Percentiles rank a stretch among this genome's conserved stretches.
Evolutionary conservation across 2,329 filamentous ascomycete genomes (phyloP).

Genomic region (Colletotrichum sp.): DNA sequence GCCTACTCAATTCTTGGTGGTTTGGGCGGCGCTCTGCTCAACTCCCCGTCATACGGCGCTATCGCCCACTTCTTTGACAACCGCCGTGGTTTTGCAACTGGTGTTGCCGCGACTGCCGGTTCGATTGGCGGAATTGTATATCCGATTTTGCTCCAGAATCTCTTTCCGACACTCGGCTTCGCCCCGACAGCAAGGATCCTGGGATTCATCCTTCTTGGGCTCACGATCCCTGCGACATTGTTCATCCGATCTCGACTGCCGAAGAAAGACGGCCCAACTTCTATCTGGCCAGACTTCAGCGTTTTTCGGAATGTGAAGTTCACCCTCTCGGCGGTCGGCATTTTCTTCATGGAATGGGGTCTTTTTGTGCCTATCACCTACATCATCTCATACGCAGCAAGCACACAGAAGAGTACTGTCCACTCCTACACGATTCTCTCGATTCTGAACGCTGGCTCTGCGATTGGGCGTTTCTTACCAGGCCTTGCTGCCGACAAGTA

Average conservation of each 20-base stretch:
- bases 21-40: conserved; percentile 75
- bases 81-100: conserved; percentile 78
- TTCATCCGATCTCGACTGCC: conserved; percentile 61
- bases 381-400: conserved; percentile 73
- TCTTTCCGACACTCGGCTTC: conserved; percentile 53
- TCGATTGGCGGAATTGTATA: conserved; percentile 74
- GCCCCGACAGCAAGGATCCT: conserved; percentile 55
- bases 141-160: conserved; percentile 49
- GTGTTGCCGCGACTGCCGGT: conserved; percentile 78
- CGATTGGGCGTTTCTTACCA: conserved; percentile 77
- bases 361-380: conserved; percentile 79
- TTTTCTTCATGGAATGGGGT: conserved; percentile 75
- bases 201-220: conserved; percentile 52
- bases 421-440: conserved; percentile 80
- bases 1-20: conserved; percentile 77
- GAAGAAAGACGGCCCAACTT: conserved; percentile 45
- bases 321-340: conserved; percentile 62
- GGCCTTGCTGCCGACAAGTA: conserved; percentile 77
- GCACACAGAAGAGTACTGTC: conserved; percentile 60
- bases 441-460: conserved; percentile 79
- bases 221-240: conserved; percentile 51
- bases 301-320: conserved; percentile 68
- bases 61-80: conserved; percentile 80
- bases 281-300: conserved; percentile 61
- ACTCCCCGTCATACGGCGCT: conserved; percentile 76